These are phyloP conservation scores for Lichtheimia ramosa DNA, from an alignment of 371 early-diverging fungal genomes.

Conservation along the genomic window DNA sequence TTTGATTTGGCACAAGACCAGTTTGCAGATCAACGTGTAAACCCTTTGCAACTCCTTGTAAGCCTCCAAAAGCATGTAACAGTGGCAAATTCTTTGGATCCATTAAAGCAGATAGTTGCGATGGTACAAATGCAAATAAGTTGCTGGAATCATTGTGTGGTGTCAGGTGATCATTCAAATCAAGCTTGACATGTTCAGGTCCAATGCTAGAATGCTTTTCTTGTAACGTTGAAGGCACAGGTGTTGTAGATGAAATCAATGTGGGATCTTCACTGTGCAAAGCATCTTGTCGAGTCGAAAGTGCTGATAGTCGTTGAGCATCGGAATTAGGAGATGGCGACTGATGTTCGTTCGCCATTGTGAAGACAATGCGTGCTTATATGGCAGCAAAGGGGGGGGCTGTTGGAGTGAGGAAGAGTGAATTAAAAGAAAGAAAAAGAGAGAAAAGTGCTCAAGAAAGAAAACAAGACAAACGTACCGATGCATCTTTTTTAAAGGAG, in stretches of 20 bases:
- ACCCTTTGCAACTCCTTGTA: conserved; percentile 54
- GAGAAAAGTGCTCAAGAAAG: background rate
- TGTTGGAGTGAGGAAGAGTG: background rate
- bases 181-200: conserved; percentile 13
- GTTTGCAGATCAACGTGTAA: conserved; percentile 50
- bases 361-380: background rate
- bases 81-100: conserved; percentile 61
- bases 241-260: conserved; percentile 10
- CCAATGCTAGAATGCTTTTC: background rate
- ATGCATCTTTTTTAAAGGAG: conserved; percentile 1
- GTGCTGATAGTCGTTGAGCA: conserved; percentile 9
- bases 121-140: conserved; percentile 55
- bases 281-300: conserved; percentile 10
- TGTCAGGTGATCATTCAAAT: conserved; percentile 20
- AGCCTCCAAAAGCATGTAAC: conserved; percentile 47
- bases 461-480: background rate
- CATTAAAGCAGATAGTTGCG: conserved; percentile 50
- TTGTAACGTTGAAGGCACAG: conserved; percentile 10
- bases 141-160: conserved; percentile 48
- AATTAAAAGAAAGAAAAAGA: conserved; percentile 1
- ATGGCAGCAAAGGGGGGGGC: no score
- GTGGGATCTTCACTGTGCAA: conserved; percentile 18
- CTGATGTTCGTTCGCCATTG: conserved; percentile 8
- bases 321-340: conserved; percentile 12
- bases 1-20: conserved; percentile 43